Conservation (phyloP, 1,139 yeast species). For the Debaryomyces singareniensis region DNA sequence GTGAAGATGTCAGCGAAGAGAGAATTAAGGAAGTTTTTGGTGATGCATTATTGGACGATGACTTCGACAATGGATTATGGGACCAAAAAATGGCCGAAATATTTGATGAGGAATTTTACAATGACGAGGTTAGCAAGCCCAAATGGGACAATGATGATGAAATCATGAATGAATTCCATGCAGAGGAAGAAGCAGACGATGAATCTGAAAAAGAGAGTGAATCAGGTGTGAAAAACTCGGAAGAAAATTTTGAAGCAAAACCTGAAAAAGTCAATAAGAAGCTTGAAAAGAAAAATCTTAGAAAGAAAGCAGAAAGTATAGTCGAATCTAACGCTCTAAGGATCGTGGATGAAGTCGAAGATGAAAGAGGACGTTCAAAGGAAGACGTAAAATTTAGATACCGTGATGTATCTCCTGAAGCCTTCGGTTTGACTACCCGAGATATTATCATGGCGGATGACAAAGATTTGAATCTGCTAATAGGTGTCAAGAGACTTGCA, state of each 20-base stretch:
- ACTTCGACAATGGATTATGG: constrained; percentile 91
- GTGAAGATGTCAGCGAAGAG: constrained; percentile 64
- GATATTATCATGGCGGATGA: constrained; percentile 92
- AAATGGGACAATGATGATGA: constrained; percentile 31
- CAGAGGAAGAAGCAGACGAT: constrained; percentile 10
- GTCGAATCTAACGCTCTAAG: constrained; percentile 41
- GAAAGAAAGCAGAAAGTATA: constrained; percentile 65
- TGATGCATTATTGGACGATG: constrained; percentile 72
- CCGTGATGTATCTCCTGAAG: constrained; percentile 92
- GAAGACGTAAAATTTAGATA: constrained; percentile 63
- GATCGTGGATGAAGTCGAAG: constrained; percentile 58
- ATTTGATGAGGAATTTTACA: constrained; percentile 77
- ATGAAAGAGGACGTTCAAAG: constrained; percentile 50
- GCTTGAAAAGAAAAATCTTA: constrained; percentile 55
- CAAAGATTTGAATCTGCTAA: constrained; percentile 69
- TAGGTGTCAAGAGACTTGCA: constrained; percentile 88
- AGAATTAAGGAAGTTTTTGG: constrained; percentile 61
- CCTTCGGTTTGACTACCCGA: constrained; percentile 78
- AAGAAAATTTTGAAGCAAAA: constrained; percentile 21
- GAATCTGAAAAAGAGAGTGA: constrained; percentile 11
- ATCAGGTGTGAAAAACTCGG: neutral
- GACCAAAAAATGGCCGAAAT: constrained; percentile 79
- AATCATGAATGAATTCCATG: constrained; percentile 18
- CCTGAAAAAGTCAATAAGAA: constrained; percentile 50
- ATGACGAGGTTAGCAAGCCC: constrained; percentile 43